Base-by-base conservation (phyloP, 805 yeast species). In the Barnettozyma wickerhamii region DNA sequence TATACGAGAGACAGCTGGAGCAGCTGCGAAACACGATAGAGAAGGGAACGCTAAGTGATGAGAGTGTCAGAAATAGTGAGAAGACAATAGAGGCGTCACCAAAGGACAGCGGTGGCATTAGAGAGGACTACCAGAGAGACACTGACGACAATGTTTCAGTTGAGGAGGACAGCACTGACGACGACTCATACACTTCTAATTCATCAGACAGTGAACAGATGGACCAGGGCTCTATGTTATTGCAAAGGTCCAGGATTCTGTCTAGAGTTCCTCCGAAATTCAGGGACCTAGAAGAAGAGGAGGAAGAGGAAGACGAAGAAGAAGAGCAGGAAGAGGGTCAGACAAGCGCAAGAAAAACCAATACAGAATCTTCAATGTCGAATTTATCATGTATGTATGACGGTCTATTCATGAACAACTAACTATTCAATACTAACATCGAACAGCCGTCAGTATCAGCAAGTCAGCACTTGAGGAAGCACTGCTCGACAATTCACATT, bases 381-480 rank as follows among this genome's bases (percentile, higher is more conserved):
- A 67, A 65, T 35, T 36, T 60, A 19, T 64, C 69, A 18, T 62
- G 64, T 49, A 50, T 41, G 57, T 46, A 41, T 38, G 12, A 32
- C n/a, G n/a, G 13, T n/a, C 19, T 13, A 29, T 28, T 19, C 13
- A 28, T n/a, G n/a, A n/a, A n/a, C n/a, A n/a, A n/a, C n/a, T n/a
- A n/a, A 30, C 30, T 27, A 32, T 21, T 21, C 6, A 12, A 19
- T 35, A 42, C 47, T 42, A 44, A 44, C 47, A 15, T 26, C 4
- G 26, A 26, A 27, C 30, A 54, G 60, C 53, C 12, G 46, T 57
- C 17, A 64, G 70, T 40, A 56, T 66, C 3, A 62, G 67, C 34
- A 65, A 62, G 35, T 64, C 70, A 5, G 71, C 71, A 1, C 46
- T 68, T 19, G 72, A 66, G 40, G 71, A 68, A 37, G 71, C 71